Evolutionary conservation across 1,139 yeast genomes (phyloP).

Genomic region (Candida buenavistaensis): DNA sequence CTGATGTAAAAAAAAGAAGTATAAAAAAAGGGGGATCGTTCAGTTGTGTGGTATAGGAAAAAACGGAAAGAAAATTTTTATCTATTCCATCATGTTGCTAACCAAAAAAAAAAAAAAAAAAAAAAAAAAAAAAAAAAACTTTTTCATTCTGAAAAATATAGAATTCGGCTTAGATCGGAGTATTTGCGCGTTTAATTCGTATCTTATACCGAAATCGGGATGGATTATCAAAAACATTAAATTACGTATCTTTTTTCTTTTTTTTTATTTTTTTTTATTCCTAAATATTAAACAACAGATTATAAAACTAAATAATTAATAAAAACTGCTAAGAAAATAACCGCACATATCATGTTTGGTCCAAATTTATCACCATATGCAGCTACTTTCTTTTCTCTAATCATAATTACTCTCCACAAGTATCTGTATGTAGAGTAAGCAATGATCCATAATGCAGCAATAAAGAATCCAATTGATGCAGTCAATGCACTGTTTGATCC

Average conservation of each 20-base stretch:
- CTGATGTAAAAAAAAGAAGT: no score
- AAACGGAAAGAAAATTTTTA: conserved; percentile 9
- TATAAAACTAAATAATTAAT: conserved; percentile 13
- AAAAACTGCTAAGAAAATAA: conserved; percentile 70
- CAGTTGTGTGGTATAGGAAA: no score
- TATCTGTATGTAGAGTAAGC: conserved; percentile 73
- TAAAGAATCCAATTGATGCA: conserved; percentile 87
- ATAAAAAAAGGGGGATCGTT: no score
- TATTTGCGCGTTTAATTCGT: no score
- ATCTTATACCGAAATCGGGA: no score
- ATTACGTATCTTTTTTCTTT: no score
- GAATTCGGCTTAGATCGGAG: no score
- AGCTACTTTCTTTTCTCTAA: conserved; percentile 78
- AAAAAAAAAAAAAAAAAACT: no score
- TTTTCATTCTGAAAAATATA: no score
- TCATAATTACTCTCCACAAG: conserved; percentile 78
- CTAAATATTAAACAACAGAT: neutral
- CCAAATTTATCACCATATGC: conserved; percentile 88
- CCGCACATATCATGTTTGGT: conserved; percentile 78
- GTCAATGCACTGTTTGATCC: conserved; percentile 70
- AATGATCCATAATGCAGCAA: conserved; percentile 75
- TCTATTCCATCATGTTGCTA: conserved; percentile 11
- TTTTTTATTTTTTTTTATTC: no score
- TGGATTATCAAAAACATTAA: no score
- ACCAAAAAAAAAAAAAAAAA: neutral